Evolutionary conservation across 371 early-diverging fungal species (phyloP).

Genomic region (Phascolomyces articulosus): DNA sequence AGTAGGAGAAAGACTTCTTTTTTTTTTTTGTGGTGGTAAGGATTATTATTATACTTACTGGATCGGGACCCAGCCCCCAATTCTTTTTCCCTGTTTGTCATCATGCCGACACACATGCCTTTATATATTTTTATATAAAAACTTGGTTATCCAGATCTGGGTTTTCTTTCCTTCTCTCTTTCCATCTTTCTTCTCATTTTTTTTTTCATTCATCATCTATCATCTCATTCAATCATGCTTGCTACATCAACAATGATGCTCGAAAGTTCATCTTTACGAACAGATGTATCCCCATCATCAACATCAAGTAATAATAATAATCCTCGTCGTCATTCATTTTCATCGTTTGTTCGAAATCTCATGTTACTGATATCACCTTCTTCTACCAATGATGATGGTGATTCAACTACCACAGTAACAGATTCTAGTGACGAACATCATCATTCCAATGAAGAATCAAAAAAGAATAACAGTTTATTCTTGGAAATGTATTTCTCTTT

Average conservation of each 20-base stretch:
- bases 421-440: not conserved
- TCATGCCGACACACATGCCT: constrained; percentile 18
- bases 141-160: not conserved
- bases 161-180: not conserved
- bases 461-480: constrained; percentile 16
- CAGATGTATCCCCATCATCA: not conserved
- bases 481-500: constrained; percentile 25
- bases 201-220: constrained; percentile 2
- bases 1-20: too few species aligned
- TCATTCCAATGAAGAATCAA: not conserved
- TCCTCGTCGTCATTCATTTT: constrained; percentile 17
- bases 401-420: not conserved
- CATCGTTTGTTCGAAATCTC: constrained; percentile 21
- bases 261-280: constrained; percentile 1
- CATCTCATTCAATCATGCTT: constrained; percentile 6
- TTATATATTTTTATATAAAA: constrained; percentile 9
- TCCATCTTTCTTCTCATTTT: not conserved
- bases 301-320: not conserved
- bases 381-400: constrained; percentile 7
- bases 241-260: constrained; percentile 18
- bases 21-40: too few species aligned
- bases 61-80: constrained; percentile 10
- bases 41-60: not conserved
- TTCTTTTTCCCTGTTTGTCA: constrained; percentile 13
- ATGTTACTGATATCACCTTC: constrained; percentile 19